Evolutionary conservation across 768 basidiomycete species (phyloP), one percentile per base, ranked within the genome.

Genomic region (Boletus subparvulus): DNA sequence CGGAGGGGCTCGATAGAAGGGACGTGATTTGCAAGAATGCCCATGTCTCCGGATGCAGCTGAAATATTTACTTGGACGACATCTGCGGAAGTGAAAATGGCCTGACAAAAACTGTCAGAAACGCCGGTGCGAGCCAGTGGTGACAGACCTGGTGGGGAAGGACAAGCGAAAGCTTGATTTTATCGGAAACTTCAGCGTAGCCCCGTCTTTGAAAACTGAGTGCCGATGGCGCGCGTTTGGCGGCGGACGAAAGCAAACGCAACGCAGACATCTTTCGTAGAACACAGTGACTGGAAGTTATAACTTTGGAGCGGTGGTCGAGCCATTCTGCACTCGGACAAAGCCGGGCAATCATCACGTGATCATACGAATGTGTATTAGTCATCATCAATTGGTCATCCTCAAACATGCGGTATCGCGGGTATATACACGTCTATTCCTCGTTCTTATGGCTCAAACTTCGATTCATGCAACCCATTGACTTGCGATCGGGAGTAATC

Each of bases 1-100:
- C 92, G 90, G 52, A 99, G 81, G 47, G 96, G 82, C 74, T 99
- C 97, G 56, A 98, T 90, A n/a, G 94, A 90, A 32, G 97, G 89
- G 53, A 98, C 94, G 77, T 99, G 97, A 82, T 96, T 97, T 65
- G 96, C 93, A 58, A 99, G 87, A 66, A 99, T 92, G 80, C 97
- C 97, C 94, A 98, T 98, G 76, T 98, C 95, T 68, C 97, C 97
- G 4, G 92, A 87, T 53, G 87, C 92, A 40, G 94, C 97, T 36
- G 94, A 78, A 65, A 98, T 78, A 78, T 98, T 98, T 64, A 99
- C 96, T 75, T 98, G 96, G 21, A 91, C 85, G 56, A 98, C 96
- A 73, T 95, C 95, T 65, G 85, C 74, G 24, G 94, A 94, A 58
- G 83, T 85, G 83, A 86, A 98, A 73, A 99, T 86, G 52, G 94